Evolutionary conservation across 148 eudicot species (phyloP), one percentile per base, ranked within the genome.

Genomic region (Vaccinium corymbosum): DNA sequence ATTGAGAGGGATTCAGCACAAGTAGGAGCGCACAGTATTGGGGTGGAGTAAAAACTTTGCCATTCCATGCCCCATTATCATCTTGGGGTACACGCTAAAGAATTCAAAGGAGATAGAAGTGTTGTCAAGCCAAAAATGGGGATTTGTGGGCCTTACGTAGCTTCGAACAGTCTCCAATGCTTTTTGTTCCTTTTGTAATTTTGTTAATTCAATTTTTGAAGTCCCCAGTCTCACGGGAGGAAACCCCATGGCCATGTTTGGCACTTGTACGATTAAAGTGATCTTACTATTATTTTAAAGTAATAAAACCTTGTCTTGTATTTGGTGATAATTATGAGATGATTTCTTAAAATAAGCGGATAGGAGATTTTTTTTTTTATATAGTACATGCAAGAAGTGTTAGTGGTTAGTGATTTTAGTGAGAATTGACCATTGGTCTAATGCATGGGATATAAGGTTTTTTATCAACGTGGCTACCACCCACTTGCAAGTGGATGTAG

Each of bases 1-100:
- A 64, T 25, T 22, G 35, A 66, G 72, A 22, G 72, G 10, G 6
- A 22, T 25, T 12, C 72, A 66, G 35, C 25, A 25, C 1, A 25
- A 25, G 32, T 25, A 10, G 35, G 27, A 0, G 27, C 27, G 27
- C 27, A 27, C 11, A 66, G 14, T 3, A 14, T 22, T 66, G 35
- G 72, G 25, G 72, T 66, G 72, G 72, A 66, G 70, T 64, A 64
- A 64, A 27, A 25, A 66, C 16, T 66, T 66, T 66, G 35, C 32
- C 72, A 66, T 66, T 66, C 35, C 72, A 66, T 66, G 72, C 32
- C 72, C 72, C 72, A 66, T 66, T 13, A 66, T 66, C 72, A 66
- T 66, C 27, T 66, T 25, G 14, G 72, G 72, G 72, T 66, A 66
- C 72, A 66, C 35, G 72, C 72, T 12, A 66, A 66, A 66, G 32